Evolutionary conservation across 805 yeast genomes (phyloP), one percentile per base, ranked within the genome.

Genomic region (Hemisphaericaspora nanyangensis): DNA sequence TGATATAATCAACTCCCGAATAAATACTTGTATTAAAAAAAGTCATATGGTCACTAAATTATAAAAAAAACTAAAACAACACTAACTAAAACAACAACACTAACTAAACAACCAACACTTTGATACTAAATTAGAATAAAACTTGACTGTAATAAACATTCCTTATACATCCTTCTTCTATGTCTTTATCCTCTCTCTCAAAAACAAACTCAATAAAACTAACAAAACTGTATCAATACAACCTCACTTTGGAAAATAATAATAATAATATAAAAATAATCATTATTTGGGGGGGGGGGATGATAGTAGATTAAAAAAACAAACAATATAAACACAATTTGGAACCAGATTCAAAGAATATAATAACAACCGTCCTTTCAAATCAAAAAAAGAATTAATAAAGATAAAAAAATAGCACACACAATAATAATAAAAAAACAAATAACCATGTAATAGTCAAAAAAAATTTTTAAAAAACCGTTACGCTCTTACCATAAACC

Each of bases 401-500:
- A 3, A 22, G 11, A 22, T 8, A 3, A 8, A 12, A 2, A 8
- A 5, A 12, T 22, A 22, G 26, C 11, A 22, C 12, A 8, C 8
- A 12, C 26, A 22, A 12, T 22, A 22, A 12, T 3, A 22, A 22
- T 22, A 22, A 22, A 3, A n/a, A n/a, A n/a, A n/a, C n/a, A n/a
- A n/a, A n/a, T n/a, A n/a, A n/a, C n/a, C n/a, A n/a, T n/a, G n/a
- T n/a, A n/a, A n/a, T n/a, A n/a, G n/a, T n/a, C n/a, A n/a, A n/a
- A n/a, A n/a, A n/a, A n/a, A n/a, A n/a, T n/a, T n/a, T n/a, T n/a
- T n/a, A n/a, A n/a, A n/a, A n/a, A n/a, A n/a, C n/a, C n/a, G n/a
- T n/a, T n/a, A 38, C 34, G 20, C 35, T 27, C 28, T 30, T 17
- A 37, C 41, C 31, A 37, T 43, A 40, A 31, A 39, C 29, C 24